Conservation (phyloP, 1,139 yeast genomes). For the Blastobotrys persicus region DNA sequence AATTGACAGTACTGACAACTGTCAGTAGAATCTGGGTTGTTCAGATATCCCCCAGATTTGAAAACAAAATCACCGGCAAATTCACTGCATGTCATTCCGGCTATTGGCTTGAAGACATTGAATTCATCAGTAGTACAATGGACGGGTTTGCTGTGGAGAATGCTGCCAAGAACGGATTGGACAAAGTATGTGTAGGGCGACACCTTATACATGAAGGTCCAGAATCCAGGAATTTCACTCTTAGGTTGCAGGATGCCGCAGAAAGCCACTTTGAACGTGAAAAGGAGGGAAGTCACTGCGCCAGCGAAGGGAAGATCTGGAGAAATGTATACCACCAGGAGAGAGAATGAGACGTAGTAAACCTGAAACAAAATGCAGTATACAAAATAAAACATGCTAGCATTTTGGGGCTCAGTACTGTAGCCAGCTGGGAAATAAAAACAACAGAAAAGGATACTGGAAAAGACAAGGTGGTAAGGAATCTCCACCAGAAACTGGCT, state of each 20-base stretch:
- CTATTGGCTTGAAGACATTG: constrained; percentile 53
- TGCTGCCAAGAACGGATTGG: constrained; percentile 49
- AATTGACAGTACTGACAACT: constrained; percentile 59
- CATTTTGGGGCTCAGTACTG: constrained; percentile 45
- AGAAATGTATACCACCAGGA: constrained; percentile 53
- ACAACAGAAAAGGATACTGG: constrained; percentile 52
- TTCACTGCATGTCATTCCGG: constrained; percentile 57
- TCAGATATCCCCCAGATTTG: constrained; percentile 50
- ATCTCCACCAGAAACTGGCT: constrained; percentile 53
- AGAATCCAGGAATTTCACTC: constrained; percentile 60
- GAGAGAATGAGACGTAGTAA: constrained; percentile 54
- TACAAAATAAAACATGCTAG: constrained; percentile 57
- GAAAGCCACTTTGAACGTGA: constrained; percentile 53
- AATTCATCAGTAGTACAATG: constrained; percentile 51
- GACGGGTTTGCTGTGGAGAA: constrained; percentile 57
- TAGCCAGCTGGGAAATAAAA: constrained; percentile 58
- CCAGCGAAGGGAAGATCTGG: constrained; percentile 66
- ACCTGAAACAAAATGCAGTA: constrained; percentile 55
- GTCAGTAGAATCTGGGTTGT: constrained; percentile 49
- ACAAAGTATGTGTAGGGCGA: constrained; percentile 67
- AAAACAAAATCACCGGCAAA: constrained; percentile 43
- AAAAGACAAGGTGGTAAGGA: constrained; percentile 54
- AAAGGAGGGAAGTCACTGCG: constrained; percentile 51
- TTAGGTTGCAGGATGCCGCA: constrained; percentile 65
- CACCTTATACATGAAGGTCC: constrained; percentile 61